Evolutionary conservation across 2,329 filamentous ascomycete species (phyloP).

Genomic region (Magnaporthiopsis incrustans): DNA sequence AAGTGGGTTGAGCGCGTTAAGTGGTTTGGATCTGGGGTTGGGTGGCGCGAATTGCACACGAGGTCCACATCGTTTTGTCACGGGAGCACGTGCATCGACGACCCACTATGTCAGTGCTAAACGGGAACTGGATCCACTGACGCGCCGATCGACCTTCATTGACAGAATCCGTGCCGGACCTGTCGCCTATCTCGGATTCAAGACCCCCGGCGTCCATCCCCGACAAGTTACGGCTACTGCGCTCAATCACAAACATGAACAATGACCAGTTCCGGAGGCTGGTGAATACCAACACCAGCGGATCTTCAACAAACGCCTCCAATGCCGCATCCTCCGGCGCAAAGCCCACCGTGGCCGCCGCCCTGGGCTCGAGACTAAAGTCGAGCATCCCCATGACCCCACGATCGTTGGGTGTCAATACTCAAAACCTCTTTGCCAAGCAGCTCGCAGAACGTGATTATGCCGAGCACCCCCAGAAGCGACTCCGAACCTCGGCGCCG

Average conservation of each 20-base stretch:
- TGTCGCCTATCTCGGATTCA: neutral
- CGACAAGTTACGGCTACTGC: neutral
- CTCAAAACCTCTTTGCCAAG: conserved; percentile 59
- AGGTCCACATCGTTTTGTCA: neutral
- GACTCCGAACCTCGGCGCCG: conserved; percentile 69
- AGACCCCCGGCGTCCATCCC: neutral
- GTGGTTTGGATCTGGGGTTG: neutral
- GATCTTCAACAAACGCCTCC: conserved; percentile 16
- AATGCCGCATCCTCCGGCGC: conserved; percentile 36
- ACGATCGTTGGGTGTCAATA: conserved; percentile 54
- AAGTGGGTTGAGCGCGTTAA: neutral
- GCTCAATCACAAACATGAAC: conserved; percentile 56
- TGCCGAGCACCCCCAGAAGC: conserved; percentile 52
- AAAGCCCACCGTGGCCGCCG: conserved; percentile 27
- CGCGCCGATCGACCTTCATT: neutral
- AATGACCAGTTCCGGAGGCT: conserved; percentile 90
- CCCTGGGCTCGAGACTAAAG: conserved; percentile 69
- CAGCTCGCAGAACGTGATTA: conserved; percentile 71
- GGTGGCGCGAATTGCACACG: neutral
- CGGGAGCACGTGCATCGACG: neutral
- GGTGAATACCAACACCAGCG: conserved; percentile 41
- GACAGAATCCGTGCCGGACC: too few species aligned
- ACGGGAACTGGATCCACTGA: neutral
- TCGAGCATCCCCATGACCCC: conserved; percentile 92
- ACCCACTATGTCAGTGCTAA: neutral